Evolutionary conservation across 176 grass and related monocot genomes (phyloP), one percentile per base, ranked within the genome.

Genomic region (Triticum timopheevii): DNA sequence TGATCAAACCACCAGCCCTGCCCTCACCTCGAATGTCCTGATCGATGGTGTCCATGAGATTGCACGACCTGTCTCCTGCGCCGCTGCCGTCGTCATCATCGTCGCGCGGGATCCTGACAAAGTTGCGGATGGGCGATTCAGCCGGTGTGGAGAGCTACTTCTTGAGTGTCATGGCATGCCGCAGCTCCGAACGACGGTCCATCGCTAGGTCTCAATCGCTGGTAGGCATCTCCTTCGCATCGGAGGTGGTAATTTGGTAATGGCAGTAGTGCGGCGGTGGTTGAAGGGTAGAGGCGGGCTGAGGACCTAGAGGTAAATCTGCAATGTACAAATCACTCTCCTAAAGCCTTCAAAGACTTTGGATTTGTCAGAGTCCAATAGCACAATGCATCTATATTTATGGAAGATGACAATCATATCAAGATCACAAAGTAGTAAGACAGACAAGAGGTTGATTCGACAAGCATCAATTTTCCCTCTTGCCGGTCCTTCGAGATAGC

Each of bases 111-210:
- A 88, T 47, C 74, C 83, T 87, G 56, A 91, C 85, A 24, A 86
- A 63, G 36, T 97, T 84, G 2, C 90, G 89, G 8, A 94, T 87
- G 69, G 83, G 79, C 23, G 65, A 65, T 34, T 86, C 84, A 0
- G 84, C 84, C 0, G 86, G 67, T 30, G 62, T 73, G 66, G 91
- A 84, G 24, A 95, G 83, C 86, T 92, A 91, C 25, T 98, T 87
- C 27, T 91, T 93, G n/a, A 98, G 89, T 73, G 93, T 95, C 85
- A 95, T 80, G 52, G 85, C 78, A 71, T 85, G 89, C 59, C 76
- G 89, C 64, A 87, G 16, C 67, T 95, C 93, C 84, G 77, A 70
- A 40, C 52, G 16, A 36, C 86, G 76, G 67, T 95, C 86, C 88
- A 94, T 93, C 84, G 23, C 39, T 23, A 33, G 72, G 16, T 28